Evolutionary conservation across 495 filamentous ascomycete genomes (phyloP), one percentile per base, ranked within the genome.

Genomic region (Aspergillus kassunensis): DNA sequence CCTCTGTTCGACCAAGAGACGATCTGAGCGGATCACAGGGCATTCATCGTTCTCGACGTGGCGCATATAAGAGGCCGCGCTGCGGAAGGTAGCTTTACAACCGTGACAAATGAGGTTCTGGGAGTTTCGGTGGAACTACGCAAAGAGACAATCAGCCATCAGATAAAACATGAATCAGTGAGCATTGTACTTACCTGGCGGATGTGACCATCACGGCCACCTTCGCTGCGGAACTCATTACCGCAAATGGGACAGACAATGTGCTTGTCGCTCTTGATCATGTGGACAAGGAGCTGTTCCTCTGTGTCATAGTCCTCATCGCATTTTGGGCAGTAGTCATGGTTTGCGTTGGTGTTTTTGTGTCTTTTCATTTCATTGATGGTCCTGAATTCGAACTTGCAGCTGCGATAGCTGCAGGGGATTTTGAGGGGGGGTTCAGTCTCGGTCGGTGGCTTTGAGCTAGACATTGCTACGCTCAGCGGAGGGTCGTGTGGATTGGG

Each of bases 341-440:
- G 79, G 0, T 71, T 55, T 9, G 54, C n/a, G 21, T 66, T 59
- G 15, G 54, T 23, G 0, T 47, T 46, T 51, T 83, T 83, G 62
- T 84, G 80, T 1, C 57, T 48, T 23, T 63, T 67, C 71, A 82
- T 73, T 1, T 62, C 64, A 6, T 60, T 50, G 8, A 52, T 47
- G 3, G 63, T 68, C 41, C 81, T 74, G 63, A 95, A 95, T 3
- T 72, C 68, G 44, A 68, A 80, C 0, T 73, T 73, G 62, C 89
- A 95, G 16, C 77, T 70, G 9, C 73, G 63, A 47, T 78, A 80
- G 8, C 78, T 77, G 65, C 88, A 91, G 19, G 67, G 70, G 49
- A 78, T 76, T 31, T 46, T 51, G 35, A 25, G 2, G 15, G 5
- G 20, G n/a, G 33, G 1, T 49, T 13, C 5, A n/a, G n/a, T n/a